Base-by-base conservation (phyloP, 495 filamentous ascomycete genomes). In the Aspergillus cavernicola region DNA sequence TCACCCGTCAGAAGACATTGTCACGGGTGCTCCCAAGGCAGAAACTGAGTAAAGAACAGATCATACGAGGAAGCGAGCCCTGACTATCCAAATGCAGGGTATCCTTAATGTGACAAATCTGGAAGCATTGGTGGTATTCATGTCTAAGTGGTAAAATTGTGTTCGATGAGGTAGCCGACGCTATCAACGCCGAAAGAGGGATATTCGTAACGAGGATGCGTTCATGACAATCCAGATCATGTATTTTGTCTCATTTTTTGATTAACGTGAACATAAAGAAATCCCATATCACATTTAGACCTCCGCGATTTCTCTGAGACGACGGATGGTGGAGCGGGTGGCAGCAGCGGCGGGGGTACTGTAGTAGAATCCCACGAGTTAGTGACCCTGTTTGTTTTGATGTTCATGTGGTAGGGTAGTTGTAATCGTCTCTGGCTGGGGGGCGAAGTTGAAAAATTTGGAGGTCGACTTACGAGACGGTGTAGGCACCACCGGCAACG, bases 231-330 rank as follows among this genome's bases (percentile, higher is more conserved):
- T 50, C 52, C 63, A 64, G 64, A 67, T 69, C 60, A 64, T 65
- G 64, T 60, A 68, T 6, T 61, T 65, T 68, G 60, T 66, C 67
- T 65, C 65, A 68, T 72, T 75, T 72, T 72, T 67, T 66, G 67
- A 69, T 72, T 71, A 67, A 71, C 70, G 68, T 72, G 60, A 72
- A 59, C 62, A 60, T 66, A 73, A 71, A 58, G 60, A 67, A 74
- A 74, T 68, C 69, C 70, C 65, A 69, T 68, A 63, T 67, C 63
- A 62, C 70, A 66, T 72, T 73, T 90, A 98, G 68, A 95, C 88
- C 85, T 97, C 93, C 70, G 89, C 88, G 79, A 97, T 95, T 77
- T 97, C 93, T 70, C 93, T 85, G 78, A 98, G 83, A 80, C 93
- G 85, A 74, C 95, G 88, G 74, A 98, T 93, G 61, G 93, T 98